Percentiles rank a stretch among this genome's conserved stretches.
These are phyloP conservation scores for Cephaloascus fragrans DNA, from an alignment of 805 yeast species.

Conservation along the genomic window DNA sequence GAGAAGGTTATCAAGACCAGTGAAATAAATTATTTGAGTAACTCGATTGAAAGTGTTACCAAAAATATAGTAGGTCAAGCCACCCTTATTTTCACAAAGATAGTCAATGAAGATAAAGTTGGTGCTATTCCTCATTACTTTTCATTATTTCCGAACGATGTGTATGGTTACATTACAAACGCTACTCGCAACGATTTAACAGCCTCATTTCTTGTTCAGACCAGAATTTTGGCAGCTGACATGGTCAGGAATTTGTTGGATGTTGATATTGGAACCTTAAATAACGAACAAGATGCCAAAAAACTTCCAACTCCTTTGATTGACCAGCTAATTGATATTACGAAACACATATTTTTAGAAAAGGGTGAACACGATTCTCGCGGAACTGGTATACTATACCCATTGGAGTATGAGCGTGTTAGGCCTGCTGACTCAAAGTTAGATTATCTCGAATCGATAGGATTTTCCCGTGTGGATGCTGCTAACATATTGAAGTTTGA, in stretches of 20 bases:
- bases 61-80: constrained; percentile 33
- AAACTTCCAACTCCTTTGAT: constrained; percentile 27
- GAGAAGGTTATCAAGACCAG: constrained; percentile 12
- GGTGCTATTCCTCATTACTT: constrained; percentile 20
- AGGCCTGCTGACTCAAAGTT: constrained; percentile 26
- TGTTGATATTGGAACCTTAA: constrained; percentile 10
- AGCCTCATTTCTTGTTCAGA: constrained; percentile 25
- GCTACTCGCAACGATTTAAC: constrained; percentile 10
- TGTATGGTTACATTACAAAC: constrained; percentile 8
- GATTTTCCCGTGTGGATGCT: constrained; percentile 21
- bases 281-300: constrained; percentile 6
- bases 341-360: constrained; percentile 28
- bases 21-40: constrained; percentile 23
- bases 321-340: constrained; percentile 33
- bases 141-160: constrained; percentile 28
- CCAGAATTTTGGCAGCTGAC: constrained; percentile 28
- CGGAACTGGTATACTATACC: constrained; percentile 22
- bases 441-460: constrained; percentile 17
- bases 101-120: constrained; percentile 24
- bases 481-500: constrained; percentile 9
- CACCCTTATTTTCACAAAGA: constrained; percentile 34
- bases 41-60: constrained; percentile 22
- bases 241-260: constrained; percentile 23
- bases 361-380: constrained; percentile 23
- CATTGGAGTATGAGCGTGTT: constrained; percentile 26